phyloP scores from a whole-genome alignment of 2,329 filamentous ascomycete genomes.

The Ramichloridium luteum region DNA sequence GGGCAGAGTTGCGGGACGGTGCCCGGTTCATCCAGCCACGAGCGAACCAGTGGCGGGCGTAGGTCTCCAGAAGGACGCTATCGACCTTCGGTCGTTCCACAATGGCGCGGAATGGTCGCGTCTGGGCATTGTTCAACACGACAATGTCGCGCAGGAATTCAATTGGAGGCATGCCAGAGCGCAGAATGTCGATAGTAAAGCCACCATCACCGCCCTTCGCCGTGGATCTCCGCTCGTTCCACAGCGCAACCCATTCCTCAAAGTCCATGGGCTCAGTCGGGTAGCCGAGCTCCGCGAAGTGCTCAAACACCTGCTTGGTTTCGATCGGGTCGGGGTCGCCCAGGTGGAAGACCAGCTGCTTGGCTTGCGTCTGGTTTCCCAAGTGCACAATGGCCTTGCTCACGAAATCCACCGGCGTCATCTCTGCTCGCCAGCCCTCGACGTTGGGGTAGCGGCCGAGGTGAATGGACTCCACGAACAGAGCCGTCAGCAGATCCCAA shows the following conservation, averaged over 20 bases:
- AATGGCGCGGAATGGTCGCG: conserved; percentile 45
- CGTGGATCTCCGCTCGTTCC: conserved; percentile 57
- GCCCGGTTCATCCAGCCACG: conserved; percentile 60
- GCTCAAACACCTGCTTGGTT: conserved; percentile 53
- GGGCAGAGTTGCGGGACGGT: conserved; percentile 40
- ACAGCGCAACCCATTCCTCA: conserved; percentile 62
- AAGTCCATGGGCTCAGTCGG: conserved; percentile 53
- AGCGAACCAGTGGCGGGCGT: conserved; percentile 68
- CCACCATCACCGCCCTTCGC: conserved; percentile 55
- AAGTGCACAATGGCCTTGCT: conserved; percentile 61
- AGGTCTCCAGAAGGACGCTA: conserved; percentile 58
- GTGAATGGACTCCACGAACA: conserved; percentile 65
- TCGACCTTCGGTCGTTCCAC: conserved; percentile 60
- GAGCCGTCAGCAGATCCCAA: conserved; percentile 63
- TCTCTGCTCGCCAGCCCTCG: conserved; percentile 65
- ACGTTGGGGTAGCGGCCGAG: conserved; percentile 59
- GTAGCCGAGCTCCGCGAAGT: conserved; percentile 56
- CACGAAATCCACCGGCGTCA: conserved; percentile 76
- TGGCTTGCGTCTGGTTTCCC: conserved; percentile 48
- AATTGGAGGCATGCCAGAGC: conserved; percentile 66
- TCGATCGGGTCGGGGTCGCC: conserved; percentile 60
- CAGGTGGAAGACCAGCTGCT: conserved; percentile 59
- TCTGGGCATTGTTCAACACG: conserved; percentile 59
- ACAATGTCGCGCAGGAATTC: conserved; percentile 60
- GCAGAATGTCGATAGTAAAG: conserved; percentile 68